These are phyloP conservation scores for Penstemon barbatus DNA, from an alignment of 257 asterid species.

Conservation along the genomic window DNA sequence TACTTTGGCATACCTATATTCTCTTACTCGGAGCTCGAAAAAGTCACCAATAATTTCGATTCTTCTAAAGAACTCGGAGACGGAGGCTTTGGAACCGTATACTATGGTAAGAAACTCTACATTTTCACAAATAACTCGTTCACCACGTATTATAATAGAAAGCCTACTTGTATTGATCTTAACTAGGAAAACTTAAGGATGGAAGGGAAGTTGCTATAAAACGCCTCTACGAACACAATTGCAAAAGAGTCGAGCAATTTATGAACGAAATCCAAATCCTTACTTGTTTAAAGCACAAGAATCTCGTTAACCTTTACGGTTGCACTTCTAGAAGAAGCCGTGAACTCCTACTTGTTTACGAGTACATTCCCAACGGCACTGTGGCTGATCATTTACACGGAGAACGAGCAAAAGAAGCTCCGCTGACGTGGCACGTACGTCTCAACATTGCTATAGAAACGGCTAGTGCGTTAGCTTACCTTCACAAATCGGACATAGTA, in stretches of 20 bases:
- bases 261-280: constrained; percentile 71
- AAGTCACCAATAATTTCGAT: constrained; percentile 60
- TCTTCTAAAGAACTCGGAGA: constrained; percentile 66
- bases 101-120: constrained; percentile 50
- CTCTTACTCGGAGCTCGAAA: constrained; percentile 61
- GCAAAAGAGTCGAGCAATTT: constrained; percentile 68
- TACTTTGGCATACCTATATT: constrained; percentile 43
- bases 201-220: constrained; percentile 90
- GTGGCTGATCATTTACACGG: constrained; percentile 76
- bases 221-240: constrained; percentile 74
- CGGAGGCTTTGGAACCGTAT: constrained; percentile 85
- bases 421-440: constrained; percentile 56
- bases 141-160: not conserved
- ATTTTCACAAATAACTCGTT: not conserved
- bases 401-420: constrained; percentile 36
- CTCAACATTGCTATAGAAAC: constrained; percentile 74
- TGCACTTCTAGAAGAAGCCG: constrained; percentile 73
- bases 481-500: constrained; percentile 63
- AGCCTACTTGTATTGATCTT: not conserved
- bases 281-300: constrained; percentile 56
- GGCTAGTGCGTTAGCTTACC: constrained; percentile 65
- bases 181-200: constrained; percentile 63
- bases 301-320: constrained; percentile 73
- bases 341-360: constrained; percentile 80
- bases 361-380: constrained; percentile 72